Evolutionary conservation across 2,329 filamentous ascomycete genomes (phyloP), one percentile per base, ranked within the genome.

Genomic region (Fusarium sp.): DNA sequence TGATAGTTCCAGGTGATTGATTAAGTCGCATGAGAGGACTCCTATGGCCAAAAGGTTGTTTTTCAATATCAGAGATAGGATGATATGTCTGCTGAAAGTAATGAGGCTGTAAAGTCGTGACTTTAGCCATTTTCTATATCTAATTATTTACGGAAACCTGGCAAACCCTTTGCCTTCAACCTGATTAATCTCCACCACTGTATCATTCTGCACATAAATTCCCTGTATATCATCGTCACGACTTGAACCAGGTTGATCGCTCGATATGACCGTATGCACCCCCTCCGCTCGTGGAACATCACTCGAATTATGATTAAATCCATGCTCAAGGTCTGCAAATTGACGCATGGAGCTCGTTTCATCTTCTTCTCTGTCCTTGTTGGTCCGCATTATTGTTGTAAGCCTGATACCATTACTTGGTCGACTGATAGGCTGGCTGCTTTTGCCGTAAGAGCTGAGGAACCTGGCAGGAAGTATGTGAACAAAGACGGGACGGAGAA

Each of bases 301-400:
- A 41, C 6, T 23, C 17, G 49, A 9, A 1, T 37, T 20, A 5
- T 33, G 46, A 1, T 18, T 20, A 3, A 54, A 23, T 13, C 65
- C 65, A 10, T 43, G 27, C 29, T 71, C 68, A 0, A 61, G 10
- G 2, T 69, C 62, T 0, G 68, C 62, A 8, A 69, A 6, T 25
- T 69, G 65, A 27, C 69, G 65, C 4, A 47, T 69, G 5, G 68
- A 71, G 15, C 68, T 71, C 11, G 67, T 51, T 6, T 71, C 68
- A 20, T 71, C 65, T 0, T 35, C 27, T 1, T 67, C 52, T 1
- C 33, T 31, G 2, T 58, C 55, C 6, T 53, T 66, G 2, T 50
- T 62, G 4, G 67, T 55, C 13, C 52, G 33, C 4, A 58, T 27
- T 5, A 69, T 33, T 0, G 65, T 67, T 1, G 65, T 43, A 2